These are phyloP conservation scores for Mucor circinelloides DNA, from an alignment of 371 early-diverging fungal genomes.

Conservation along the genomic window DNA sequence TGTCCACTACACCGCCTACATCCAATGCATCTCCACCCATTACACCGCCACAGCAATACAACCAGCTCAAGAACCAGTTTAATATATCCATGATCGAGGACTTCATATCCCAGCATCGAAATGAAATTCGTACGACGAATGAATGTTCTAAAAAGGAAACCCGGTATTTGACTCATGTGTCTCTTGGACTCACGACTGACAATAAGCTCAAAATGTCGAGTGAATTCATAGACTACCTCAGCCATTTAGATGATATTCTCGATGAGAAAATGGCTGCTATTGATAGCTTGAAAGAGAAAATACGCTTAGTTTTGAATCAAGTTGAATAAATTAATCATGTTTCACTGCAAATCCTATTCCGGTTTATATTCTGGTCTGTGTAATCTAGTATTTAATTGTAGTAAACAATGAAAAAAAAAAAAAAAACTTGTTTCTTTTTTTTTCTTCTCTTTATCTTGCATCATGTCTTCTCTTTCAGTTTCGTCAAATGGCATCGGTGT, in stretches of 20 bases:
- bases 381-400: background rate
- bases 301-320: conserved; percentile 20
- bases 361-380: background rate
- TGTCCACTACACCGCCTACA: background rate
- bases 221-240: conserved; percentile 49
- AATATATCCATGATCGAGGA: conserved; percentile 55
- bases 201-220: conserved; percentile 29
- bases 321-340: conserved; percentile 4
- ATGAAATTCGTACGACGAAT: conserved; percentile 75
- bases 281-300: conserved; percentile 42
- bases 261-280: conserved; percentile 53
- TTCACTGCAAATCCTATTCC: background rate
- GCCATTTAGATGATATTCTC: conserved; percentile 53
- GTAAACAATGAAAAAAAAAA: background rate
- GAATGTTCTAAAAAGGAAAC: conserved; percentile 82
- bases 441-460: background rate
- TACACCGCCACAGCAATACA: conserved; percentile 1
- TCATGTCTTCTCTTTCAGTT: conserved; percentile 59
- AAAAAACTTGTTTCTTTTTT: conserved; percentile 1
- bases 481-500: conserved; percentile 73
- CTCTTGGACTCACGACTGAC: conserved; percentile 43
- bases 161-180: conserved; percentile 74
- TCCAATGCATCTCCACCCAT: background rate
- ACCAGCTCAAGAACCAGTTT: conserved; percentile 11
- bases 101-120: conserved; percentile 75